Evolutionary conservation across 768 basidiomycete genomes (phyloP).

Genomic region (Mycena metata): DNA sequence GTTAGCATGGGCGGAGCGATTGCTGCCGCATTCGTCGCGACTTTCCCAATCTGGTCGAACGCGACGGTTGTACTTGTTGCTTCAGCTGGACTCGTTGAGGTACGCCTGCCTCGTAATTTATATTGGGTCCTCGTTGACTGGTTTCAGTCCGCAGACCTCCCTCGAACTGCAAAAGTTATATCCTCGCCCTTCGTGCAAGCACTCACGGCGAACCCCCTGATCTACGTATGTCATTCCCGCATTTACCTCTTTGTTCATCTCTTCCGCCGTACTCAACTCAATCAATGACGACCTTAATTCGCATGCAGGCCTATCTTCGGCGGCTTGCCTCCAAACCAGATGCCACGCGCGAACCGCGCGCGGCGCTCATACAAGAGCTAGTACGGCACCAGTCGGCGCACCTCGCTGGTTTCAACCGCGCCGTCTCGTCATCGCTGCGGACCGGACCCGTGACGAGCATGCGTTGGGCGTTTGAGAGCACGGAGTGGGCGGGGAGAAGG

Average conservation of each 20-base stretch:
- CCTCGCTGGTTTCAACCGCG: conserved; percentile 79
- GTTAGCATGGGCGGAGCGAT: conserved; percentile 89
- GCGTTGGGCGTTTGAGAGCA: conserved; percentile 63
- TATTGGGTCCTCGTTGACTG: background rate
- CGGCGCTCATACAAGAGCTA: conserved; percentile 57
- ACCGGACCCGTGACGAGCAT: conserved; percentile 81
- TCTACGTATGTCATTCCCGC: conserved; percentile 64
- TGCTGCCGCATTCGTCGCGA: conserved; percentile 75
- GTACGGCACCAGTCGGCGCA: conserved; percentile 85
- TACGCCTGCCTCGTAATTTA: conserved; percentile 39
- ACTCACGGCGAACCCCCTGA: conserved; percentile 71
- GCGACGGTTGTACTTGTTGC: conserved; percentile 77
- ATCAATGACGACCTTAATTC: background rate
- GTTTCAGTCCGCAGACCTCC: conserved; percentile 71
- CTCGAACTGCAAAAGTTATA: conserved; percentile 83
- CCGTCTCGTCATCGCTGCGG: conserved; percentile 81
- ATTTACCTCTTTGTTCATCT: background rate
- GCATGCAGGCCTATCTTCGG: conserved; percentile 31
- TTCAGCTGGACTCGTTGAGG: conserved; percentile 79
- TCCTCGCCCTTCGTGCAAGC: conserved; percentile 81
- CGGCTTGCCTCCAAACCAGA: conserved; percentile 18
- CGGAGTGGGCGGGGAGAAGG: conserved; percentile 60
- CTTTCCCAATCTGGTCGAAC: conserved; percentile 81
- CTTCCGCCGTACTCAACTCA: conserved; percentile 9
- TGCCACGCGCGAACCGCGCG: background rate